Percentiles rank a stretch among this genome's conserved stretches.
phyloP scores from a whole-genome alignment of 208 protist species.

The Leishmania braziliensis region DNA sequence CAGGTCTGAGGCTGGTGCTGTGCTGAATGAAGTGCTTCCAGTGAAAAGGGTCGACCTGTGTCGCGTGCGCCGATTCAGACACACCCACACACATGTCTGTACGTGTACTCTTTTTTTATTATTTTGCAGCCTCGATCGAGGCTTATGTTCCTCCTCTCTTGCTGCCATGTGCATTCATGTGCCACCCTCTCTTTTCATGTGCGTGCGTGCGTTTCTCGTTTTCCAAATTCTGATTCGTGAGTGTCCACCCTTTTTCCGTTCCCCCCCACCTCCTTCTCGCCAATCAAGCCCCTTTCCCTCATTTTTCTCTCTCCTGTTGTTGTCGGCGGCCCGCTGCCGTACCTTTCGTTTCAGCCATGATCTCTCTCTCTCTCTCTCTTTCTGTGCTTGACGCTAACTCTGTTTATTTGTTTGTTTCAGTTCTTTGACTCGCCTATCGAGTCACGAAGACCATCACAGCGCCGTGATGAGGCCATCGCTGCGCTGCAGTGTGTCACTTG shows the following conservation, averaged over 20 bases:
- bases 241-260: neutral
- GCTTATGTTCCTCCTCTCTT: neutral
- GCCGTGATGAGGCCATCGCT: neutral
- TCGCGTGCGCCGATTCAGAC: neutral
- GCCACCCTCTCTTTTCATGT: too few species aligned
- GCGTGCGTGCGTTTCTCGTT: too few species aligned
- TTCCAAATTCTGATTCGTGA: too few species aligned
- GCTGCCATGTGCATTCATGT: neutral
- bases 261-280: neutral
- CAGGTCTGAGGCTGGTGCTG: neutral
- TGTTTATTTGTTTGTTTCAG: neutral
- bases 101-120: neutral
- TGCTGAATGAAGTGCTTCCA: neutral
- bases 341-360: neutral
- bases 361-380: neutral
- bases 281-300: neutral
- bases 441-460: neutral
- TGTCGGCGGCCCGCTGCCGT: neutral
- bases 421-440: neutral
- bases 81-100: neutral
- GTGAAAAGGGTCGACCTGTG: neutral
- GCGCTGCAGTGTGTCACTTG: neutral
- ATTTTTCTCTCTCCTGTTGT: neutral
- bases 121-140: neutral
- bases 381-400: neutral